phyloP scores from a whole-genome alignment of 2,329 filamentous ascomycete genomes.

The Dendryphion nanum region DNA sequence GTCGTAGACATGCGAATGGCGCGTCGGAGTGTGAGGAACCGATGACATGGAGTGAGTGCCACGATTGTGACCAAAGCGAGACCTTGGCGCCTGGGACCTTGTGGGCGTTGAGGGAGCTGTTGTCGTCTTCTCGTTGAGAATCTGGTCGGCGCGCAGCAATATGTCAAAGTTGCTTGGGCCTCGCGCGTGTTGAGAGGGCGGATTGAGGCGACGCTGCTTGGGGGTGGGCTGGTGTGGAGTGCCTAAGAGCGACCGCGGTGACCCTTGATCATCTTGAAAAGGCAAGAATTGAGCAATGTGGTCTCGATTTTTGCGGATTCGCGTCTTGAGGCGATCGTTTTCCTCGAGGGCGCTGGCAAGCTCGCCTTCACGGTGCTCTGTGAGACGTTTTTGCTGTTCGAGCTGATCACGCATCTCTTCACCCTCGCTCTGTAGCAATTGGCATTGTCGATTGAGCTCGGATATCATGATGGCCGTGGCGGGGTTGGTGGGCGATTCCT shows the following conservation, averaged over 20 bases:
- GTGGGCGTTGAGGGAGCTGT: conserved; percentile 72
- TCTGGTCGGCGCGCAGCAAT: conserved; percentile 70
- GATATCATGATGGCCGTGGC: conserved; percentile 57
- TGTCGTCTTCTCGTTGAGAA: conserved; percentile 73
- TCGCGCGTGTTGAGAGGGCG: conserved; percentile 45
- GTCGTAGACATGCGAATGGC: conserved; percentile 52
- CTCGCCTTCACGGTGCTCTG: conserved; percentile 75
- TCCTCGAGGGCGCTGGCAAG: conserved; percentile 70
- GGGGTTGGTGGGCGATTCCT: conserved; percentile 48
- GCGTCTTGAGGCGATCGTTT: conserved; percentile 72
- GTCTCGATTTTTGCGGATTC: conserved; percentile 86
- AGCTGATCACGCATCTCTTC: conserved; percentile 63
- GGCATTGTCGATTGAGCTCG: conserved; percentile 55
- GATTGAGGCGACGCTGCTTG: conserved; percentile 38
- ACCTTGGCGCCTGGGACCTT: conserved; percentile 49
- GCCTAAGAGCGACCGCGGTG: conserved; percentile 60
- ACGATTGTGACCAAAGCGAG: conserved; percentile 64
- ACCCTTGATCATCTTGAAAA: conserved; percentile 56
- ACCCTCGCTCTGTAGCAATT: conserved; percentile 66
- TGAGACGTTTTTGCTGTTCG: conserved; percentile 72
- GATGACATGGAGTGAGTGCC: conserved; percentile 83
- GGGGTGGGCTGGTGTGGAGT: conserved; percentile 54
- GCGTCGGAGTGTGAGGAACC: conserved; percentile 71
- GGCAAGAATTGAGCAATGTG: conserved; percentile 64
- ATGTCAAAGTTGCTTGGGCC: conserved; percentile 71